Conservation (phyloP, 2,329 filamentous ascomycete species). For the Arthroderma sp. region DNA sequence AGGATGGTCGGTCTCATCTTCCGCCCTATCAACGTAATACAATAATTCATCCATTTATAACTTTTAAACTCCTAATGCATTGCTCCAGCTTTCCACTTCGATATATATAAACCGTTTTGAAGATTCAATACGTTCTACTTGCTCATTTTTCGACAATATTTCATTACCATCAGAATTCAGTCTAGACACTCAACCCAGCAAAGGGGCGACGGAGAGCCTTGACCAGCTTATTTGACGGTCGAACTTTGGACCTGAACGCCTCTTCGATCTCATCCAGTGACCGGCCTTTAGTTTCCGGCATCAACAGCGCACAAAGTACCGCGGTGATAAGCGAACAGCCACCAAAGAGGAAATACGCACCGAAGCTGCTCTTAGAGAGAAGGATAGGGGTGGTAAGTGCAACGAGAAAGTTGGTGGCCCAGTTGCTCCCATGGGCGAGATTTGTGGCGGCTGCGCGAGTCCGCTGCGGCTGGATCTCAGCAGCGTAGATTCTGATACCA, state of each 20-base stretch:
- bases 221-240: too few species aligned
- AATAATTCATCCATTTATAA: too few species aligned
- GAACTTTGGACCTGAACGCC: constrained; percentile 21
- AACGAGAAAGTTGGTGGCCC: constrained; percentile 33
- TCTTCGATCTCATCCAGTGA: constrained; percentile 39
- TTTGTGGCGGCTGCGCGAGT: constrained; percentile 43
- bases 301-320: constrained; percentile 28
- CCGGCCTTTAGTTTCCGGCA: constrained; percentile 39
- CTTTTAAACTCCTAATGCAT: too few species aligned
- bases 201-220: too few species aligned
- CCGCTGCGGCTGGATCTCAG: constrained; percentile 44
- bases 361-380: constrained; percentile 30
- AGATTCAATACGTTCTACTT: too few species aligned
- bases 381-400: constrained; percentile 33
- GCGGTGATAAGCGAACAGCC: constrained; percentile 28
- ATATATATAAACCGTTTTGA: too few species aligned
- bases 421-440: constrained; percentile 41
- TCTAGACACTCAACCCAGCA: too few species aligned
- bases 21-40: too few species aligned
- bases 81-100: too few species aligned
- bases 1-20: too few species aligned
- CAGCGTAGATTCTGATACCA: constrained; percentile 42
- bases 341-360: constrained; percentile 36
- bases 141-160: too few species aligned
- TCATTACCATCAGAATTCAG: too few species aligned